Conservation (phyloP, 2,329 filamentous ascomycete genomes). For the Pseudocercospora eumusae region DNA sequence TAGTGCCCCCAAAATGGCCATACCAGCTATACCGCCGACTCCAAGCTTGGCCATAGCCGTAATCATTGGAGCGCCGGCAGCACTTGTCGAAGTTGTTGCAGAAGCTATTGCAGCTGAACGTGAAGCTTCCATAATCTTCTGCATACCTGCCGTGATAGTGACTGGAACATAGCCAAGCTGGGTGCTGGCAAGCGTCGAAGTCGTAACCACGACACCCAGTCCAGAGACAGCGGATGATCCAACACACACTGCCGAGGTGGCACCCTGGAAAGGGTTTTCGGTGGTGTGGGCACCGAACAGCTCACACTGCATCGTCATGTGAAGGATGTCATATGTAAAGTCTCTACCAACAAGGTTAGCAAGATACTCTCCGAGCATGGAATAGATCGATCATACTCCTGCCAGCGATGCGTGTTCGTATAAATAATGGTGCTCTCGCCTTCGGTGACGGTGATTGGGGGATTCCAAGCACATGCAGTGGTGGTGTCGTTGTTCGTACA, state of each 20-base stretch:
- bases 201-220: slow-evolving; percentile 33
- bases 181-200: slow-evolving; percentile 33
- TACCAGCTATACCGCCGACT: slow-evolving; percentile 15
- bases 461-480: slow-evolving; percentile 29
- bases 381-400: slow-evolving; percentile 19
- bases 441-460: slow-evolving; percentile 36
- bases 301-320: slow-evolving; percentile 31
- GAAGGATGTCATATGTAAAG: slow-evolving; percentile 12
- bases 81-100: slow-evolving; percentile 15
- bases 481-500: slow-evolving; percentile 25
- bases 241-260: slow-evolving; percentile 32
- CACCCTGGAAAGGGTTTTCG: slow-evolving; percentile 23
- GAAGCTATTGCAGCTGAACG: slow-evolving; percentile 20
- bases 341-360: slow-evolving; percentile 8
- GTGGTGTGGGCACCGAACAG: slow-evolving; percentile 31
- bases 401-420: slow-evolving; percentile 24
- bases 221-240: slow-evolving; percentile 27
- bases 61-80: slow-evolving; percentile 19
- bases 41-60: slow-evolving; percentile 18
- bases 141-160: slow-evolving; percentile 34
- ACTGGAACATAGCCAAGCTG: slow-evolving; percentile 35
- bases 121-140: slow-evolving; percentile 26
- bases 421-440: slow-evolving; percentile 33
- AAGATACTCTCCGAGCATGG: neutral
- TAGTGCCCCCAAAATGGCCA: slow-evolving; percentile 22